A percentile compares a stretch with the other conserved stretches of the same genome.
Conservation (phyloP, 2,329 filamentous ascomycete species). For the Apiospora kogelbergensis region DNA sequence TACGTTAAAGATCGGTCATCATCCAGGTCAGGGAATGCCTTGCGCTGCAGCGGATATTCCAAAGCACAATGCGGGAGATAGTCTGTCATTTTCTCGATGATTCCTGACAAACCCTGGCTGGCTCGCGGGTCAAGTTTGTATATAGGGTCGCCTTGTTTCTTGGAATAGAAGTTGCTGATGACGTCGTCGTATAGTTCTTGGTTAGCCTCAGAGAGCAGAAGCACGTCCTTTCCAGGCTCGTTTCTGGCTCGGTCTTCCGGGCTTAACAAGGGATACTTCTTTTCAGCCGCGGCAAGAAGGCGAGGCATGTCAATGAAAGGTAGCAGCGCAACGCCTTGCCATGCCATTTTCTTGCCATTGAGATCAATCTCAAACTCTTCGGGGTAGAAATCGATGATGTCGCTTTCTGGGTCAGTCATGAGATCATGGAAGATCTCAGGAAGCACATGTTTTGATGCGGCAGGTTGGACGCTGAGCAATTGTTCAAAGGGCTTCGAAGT, state of each 20-base stretch:
- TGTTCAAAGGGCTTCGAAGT: constrained; percentile 95
- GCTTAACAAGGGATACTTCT: constrained; percentile 77
- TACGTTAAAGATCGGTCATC: constrained; percentile 85
- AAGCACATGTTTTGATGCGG: constrained; percentile 87
- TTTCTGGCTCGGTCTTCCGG: constrained; percentile 79
- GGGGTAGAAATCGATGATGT: constrained; percentile 97
- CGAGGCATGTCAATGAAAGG: constrained; percentile 95
- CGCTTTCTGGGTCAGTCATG: constrained; percentile 84
- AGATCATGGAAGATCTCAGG: constrained; percentile 85
- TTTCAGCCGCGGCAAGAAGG: constrained; percentile 77
- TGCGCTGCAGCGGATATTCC: constrained; percentile 72
- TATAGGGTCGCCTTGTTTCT: constrained; percentile 68
- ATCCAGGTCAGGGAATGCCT: constrained; percentile 73
- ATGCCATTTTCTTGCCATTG: constrained; percentile 97
- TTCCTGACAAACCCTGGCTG: constrained; percentile 78
- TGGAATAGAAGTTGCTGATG: constrained; percentile 84
- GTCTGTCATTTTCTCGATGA: constrained; percentile 75
- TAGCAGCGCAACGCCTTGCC: constrained; percentile 91
- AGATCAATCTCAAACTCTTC: constrained; percentile 90
- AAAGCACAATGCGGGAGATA: constrained; percentile 84
- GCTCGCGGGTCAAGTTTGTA: constrained; percentile 73
- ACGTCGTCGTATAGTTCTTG: constrained; percentile 80
- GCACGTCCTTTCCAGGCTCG: constrained; percentile 72
- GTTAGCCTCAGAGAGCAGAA: constrained; percentile 83
- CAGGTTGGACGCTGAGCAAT: constrained; percentile 95